These are phyloP conservation scores for Populus tremula DNA, from an alignment of 345 rosid species.

Conservation along the genomic window DNA sequence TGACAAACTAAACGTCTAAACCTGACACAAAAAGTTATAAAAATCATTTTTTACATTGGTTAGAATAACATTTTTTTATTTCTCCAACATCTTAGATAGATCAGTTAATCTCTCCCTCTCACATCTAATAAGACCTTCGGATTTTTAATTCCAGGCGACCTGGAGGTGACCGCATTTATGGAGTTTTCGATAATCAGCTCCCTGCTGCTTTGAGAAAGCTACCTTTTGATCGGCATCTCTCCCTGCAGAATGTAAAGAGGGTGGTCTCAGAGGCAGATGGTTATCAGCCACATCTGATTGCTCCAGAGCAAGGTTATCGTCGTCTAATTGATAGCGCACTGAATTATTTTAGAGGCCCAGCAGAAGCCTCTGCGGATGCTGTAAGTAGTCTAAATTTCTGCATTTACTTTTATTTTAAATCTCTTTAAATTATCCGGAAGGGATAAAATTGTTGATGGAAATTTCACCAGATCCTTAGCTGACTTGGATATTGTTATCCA, in stretches of 20 bases:
- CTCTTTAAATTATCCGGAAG: background rate
- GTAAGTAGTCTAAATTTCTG: constrained; percentile 12
- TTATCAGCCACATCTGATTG: constrained; percentile 43
- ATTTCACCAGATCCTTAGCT: background rate
- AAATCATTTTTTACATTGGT: background rate
- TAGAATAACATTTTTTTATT: background rate
- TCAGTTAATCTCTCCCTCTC: background rate
- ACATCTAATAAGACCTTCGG: background rate
- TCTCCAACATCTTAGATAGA: background rate
- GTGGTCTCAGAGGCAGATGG: constrained; percentile 44
- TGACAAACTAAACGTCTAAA: background rate
- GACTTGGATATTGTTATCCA: constrained; percentile 7
- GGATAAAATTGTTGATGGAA: background rate
- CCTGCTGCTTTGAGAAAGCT: constrained; percentile 46
- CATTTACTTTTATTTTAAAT: background rate
- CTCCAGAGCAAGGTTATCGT: constrained; percentile 44
- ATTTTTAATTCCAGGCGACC: constrained; percentile 26
- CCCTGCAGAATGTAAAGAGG: constrained; percentile 35
- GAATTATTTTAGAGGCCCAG: constrained; percentile 36
- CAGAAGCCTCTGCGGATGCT: constrained; percentile 43
- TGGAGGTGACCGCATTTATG: constrained; percentile 44
- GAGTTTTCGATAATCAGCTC: constrained; percentile 45
- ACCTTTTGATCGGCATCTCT: constrained; percentile 41
- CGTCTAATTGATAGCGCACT: constrained; percentile 36
- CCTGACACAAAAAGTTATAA: background rate